phyloP scores from a whole-genome alignment of 192 early-diverging fungal species.

The Mortierella alpina region DNA sequence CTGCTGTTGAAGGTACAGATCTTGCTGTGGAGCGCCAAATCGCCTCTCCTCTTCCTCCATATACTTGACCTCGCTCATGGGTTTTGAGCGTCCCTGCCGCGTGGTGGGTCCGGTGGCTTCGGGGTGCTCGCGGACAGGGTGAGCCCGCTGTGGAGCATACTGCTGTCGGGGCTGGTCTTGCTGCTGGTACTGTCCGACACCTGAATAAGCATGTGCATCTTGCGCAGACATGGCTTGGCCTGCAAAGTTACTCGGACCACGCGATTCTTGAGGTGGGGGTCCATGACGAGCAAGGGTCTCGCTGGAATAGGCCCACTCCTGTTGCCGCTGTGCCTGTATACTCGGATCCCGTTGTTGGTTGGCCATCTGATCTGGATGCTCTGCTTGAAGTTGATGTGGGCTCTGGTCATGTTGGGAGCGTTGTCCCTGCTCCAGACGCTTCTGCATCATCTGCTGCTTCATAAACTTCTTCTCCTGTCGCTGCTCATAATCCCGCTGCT shows the following conservation, averaged over 20 bases:
- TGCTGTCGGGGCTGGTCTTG: no score
- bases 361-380: not conserved
- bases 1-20: slow-evolving; percentile 6
- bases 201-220: no score
- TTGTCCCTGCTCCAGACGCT: no score
- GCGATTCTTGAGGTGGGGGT: not conserved
- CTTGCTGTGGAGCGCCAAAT: not conserved
- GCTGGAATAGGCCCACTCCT: slow-evolving; percentile 12
- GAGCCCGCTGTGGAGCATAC: not conserved
- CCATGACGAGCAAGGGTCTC: slow-evolving; percentile 5
- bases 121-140: not conserved
- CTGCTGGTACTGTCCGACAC: no score
- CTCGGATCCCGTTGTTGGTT: slow-evolving; percentile 6
- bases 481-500: no score
- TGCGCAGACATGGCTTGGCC: not conserved
- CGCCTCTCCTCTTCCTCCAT: slow-evolving; percentile 3
- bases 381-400: not conserved
- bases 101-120: no score
- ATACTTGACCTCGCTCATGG: not conserved
- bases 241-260: not conserved
- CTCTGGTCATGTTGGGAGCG: no score
- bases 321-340: not conserved
- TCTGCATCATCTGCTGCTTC: no score
- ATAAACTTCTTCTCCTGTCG: no score
- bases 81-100: no score